These are phyloP conservation scores for Chenopodium formosanum DNA, from an alignment of 148 eudicot species.

Conservation along the genomic window DNA sequence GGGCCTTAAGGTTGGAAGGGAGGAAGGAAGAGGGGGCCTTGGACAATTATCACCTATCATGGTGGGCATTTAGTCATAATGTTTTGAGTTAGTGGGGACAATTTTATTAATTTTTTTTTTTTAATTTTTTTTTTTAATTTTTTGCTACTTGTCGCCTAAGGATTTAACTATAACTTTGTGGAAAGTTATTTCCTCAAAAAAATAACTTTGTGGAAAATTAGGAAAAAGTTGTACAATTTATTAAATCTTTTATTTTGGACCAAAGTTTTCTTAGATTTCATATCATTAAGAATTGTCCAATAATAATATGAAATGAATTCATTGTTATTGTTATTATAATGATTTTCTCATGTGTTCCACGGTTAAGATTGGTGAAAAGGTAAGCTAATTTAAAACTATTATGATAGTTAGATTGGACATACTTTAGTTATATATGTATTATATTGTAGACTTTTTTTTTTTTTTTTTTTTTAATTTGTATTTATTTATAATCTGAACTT, in stretches of 20 bases:
- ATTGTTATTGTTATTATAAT: neutral
- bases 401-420: too few relatives aligned
- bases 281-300: neutral
- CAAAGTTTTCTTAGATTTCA: neutral
- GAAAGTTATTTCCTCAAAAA: neutral
- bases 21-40: conserved; percentile 5
- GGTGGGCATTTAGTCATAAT: conserved; percentile 11
- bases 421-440: too few relatives aligned
- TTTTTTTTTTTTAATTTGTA: too few relatives aligned
- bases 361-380: conserved; percentile 4
- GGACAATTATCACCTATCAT: neutral
- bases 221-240: neutral
- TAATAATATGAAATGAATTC: neutral
- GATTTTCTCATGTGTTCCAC: neutral
- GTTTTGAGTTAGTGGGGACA: conserved; percentile 5
- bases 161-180: conserved; percentile 6
- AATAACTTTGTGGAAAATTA: neutral
- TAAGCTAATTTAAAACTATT: neutral
- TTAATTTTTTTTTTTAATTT: too few relatives aligned
- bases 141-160: conserved; percentile 1
- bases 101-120: too few relatives aligned
- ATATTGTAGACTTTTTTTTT: too few relatives aligned
- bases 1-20: conserved; percentile 19
- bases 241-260: neutral
- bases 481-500: too few relatives aligned